Percentiles rank a stretch among this genome's conserved stretches.
Conservation (phyloP, 129 eudicot genomes). For the Arctium minus region DNA sequence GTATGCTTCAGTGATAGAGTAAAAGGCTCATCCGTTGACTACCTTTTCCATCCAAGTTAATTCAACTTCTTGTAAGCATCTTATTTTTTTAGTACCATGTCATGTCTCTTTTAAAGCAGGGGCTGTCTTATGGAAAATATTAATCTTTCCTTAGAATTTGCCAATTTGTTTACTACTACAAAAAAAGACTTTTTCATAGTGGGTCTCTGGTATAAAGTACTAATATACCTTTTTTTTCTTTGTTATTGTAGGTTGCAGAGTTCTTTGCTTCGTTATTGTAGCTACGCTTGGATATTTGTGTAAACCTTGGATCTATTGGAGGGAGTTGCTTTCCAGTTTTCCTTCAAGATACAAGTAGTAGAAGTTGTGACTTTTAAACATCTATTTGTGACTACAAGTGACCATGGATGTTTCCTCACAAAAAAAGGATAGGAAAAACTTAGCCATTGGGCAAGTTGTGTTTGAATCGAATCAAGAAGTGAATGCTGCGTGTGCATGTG, state of each 20-base stretch:
- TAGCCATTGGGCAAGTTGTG: conserved; percentile 14
- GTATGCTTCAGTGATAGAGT: background rate
- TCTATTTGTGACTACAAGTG: conserved; percentile 12
- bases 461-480: conserved; percentile 4
- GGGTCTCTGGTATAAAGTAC: background rate
- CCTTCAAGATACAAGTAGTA: background rate
- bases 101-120: background rate
- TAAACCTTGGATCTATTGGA: background rate
- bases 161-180: background rate
- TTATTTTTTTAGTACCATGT: background rate
- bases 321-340: background rate
- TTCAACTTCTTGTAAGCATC: background rate
- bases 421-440: conserved; percentile 11
- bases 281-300: conserved; percentile 5
- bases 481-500: conserved; percentile 5
- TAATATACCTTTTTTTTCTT: background rate
- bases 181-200: background rate
- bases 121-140: background rate
- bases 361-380: background rate
- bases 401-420: conserved; percentile 19
- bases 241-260: conserved; percentile 5
- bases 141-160: background rate
- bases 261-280: background rate
- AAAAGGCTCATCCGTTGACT: background rate
- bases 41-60: background rate